Conservation (phyloP, 225 moss, liverwort and hornwort genomes). For the Physcomitrium patens region DNA sequence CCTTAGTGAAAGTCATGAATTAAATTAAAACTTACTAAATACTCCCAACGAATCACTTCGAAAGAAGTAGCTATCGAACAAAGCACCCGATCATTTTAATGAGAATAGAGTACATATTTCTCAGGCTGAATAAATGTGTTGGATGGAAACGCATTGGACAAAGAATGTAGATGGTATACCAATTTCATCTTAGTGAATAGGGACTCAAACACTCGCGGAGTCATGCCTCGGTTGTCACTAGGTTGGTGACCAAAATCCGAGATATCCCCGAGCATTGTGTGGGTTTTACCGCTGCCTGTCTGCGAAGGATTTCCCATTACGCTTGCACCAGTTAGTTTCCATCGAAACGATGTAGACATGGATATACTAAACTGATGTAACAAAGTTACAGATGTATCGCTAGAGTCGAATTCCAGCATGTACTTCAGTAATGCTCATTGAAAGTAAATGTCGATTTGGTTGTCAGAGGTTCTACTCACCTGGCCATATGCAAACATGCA, state of each 20-base stretch:
- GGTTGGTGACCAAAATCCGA: conserved; percentile 59
- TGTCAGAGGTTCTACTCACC: conserved; percentile 35
- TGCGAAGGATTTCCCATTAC: conserved; percentile 34
- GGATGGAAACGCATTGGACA: conserved; percentile 3
- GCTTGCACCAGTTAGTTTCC: not conserved
- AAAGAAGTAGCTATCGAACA: not conserved
- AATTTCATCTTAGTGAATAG: conserved; percentile 52
- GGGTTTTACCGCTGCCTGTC: conserved; percentile 66
- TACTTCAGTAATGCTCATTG: conserved; percentile 23
- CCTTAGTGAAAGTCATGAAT: not conserved
- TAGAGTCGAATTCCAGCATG: not conserved
- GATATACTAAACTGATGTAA: not conserved
- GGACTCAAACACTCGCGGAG: conserved; percentile 64
- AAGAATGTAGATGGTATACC: conserved; percentile 30
- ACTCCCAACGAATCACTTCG: conserved; percentile 2
- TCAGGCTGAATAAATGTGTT: conserved; percentile 9
- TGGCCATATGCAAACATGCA: conserved; percentile 98
- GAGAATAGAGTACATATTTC: not conserved
- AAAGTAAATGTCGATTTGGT: conserved; percentile 1
- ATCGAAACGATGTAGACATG: not conserved
- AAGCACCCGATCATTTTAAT: not conserved
- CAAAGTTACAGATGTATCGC: not conserved
- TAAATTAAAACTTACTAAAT: not conserved
- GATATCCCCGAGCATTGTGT: conserved; percentile 66
- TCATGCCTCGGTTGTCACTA: conserved; percentile 67